Base-by-base conservation (phyloP, 2,329 filamentous ascomycete species). In the Ophiocordyceps sinensis region DNA sequence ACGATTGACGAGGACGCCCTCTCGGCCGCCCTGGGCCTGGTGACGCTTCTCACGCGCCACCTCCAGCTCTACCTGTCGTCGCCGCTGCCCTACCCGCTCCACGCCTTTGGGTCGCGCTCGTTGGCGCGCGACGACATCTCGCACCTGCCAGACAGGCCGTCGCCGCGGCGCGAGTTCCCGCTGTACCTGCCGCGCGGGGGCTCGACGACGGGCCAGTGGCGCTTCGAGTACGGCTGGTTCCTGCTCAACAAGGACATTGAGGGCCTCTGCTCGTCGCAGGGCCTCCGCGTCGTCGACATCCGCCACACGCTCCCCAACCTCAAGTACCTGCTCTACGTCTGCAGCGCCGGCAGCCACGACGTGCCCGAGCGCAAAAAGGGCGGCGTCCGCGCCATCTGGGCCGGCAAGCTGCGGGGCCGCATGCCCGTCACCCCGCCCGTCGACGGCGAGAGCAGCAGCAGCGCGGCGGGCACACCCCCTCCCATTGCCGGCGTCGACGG, bases 201-300 rank as follows among this genome's bases (percentile, higher is more conserved):
- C 61, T 83, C 64, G n/a, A 72, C 54, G 0, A 73, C 75, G 3
- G 77, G 86, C 0, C 77, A 87, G 37, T 96, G 89, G 64, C 79
- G 89, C 3, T 96, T 96, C 59, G 89, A 96, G 52, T 98, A 96
- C 58, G 91, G 72, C 11, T 91, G 94, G 56, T 98, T 96, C 53
- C 66, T 96, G n/a, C 71, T 98, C 13, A 96, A 96, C 65, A 95
- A 96, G 62, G 70, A 96, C 54, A 88, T 98, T 42, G 88, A 96
- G 51, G 62, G 69, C 0, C 64, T 81, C 4, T 79, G 76, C 44
- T 63, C 67, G 4, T 67, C 70, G 1, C 79, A 87, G 48, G 82
- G 82, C 0, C 66, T 95, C 12, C 79, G 81, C 37, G 79, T 94
- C 1, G 73, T 95, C 47, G 91, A 98, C 53, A 86, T 95, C 15